These are phyloP conservation scores for Leccinum rimulosum DNA, from an alignment of 768 basidiomycete species.

Conservation along the genomic window DNA sequence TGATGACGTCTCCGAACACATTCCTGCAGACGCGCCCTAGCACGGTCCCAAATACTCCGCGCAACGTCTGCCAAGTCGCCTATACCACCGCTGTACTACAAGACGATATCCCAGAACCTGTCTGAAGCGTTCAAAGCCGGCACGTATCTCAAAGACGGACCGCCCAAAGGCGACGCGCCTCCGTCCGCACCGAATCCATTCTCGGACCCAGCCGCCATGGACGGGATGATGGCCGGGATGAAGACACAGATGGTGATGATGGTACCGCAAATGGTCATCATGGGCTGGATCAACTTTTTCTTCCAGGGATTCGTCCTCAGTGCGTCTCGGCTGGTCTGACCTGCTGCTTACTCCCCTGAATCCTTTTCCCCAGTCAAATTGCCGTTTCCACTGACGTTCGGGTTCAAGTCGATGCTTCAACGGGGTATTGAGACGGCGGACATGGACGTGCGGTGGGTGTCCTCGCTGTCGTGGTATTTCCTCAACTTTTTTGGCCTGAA, in stretches of 20 bases:
- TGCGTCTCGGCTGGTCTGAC: slow-evolving; percentile 43
- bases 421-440: slow-evolving; percentile 92
- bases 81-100: slow-evolving; percentile 70
- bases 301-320: slow-evolving; percentile 98
- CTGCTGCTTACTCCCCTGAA: neutral
- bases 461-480: slow-evolving; percentile 98
- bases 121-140: slow-evolving; percentile 71
- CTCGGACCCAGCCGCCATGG: slow-evolving; percentile 89
- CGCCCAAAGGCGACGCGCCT: slow-evolving; percentile 61
- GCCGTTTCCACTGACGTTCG: slow-evolving; percentile 93
- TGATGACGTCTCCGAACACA: neutral
- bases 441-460: slow-evolving; percentile 99
- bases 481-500: slow-evolving; percentile 98
- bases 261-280: slow-evolving; percentile 97
- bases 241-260: slow-evolving; percentile 99
- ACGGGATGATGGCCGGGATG: slow-evolving; percentile 98
- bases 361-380: slow-evolving; percentile 69
- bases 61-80: slow-evolving; percentile 79
- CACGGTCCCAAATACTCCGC: slow-evolving; percentile 82
- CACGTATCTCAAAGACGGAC: slow-evolving; percentile 83
- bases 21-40: slow-evolving; percentile 58
- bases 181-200: slow-evolving; percentile 74
- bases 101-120: slow-evolving; percentile 71
- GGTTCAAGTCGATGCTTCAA: slow-evolving; percentile 98
- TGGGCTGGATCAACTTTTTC: slow-evolving; percentile 99